Conservation (phyloP, 2,329 filamentous ascomycete species). For the Leptographium wingfieldii region DNA sequence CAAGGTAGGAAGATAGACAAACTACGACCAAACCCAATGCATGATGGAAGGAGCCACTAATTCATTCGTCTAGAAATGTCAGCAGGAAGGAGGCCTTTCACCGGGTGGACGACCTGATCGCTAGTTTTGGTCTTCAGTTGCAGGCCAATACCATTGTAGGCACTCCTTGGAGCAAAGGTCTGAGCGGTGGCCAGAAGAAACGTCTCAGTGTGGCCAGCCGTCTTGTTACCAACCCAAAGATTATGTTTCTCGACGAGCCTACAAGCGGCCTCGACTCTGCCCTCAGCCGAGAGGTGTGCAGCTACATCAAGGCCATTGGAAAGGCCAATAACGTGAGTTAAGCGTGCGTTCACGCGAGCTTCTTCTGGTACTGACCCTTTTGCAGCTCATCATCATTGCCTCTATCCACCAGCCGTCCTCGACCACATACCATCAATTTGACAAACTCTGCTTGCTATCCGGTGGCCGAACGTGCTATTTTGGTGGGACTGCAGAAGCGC, state of each 20-base stretch:
- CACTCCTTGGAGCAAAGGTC: conserved; percentile 70
- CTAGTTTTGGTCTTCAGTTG: conserved; percentile 57
- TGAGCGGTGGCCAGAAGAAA: conserved; percentile 76
- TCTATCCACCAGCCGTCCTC: conserved; percentile 82
- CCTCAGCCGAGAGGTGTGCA: conserved; percentile 64
- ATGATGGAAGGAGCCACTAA: conserved; percentile 5
- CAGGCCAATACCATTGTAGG: conserved; percentile 63
- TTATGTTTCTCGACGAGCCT: conserved; percentile 73
- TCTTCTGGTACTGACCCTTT: not conserved
- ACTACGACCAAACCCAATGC: too few relatives aligned
- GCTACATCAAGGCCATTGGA: conserved; percentile 55
- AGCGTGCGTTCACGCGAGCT: not conserved
- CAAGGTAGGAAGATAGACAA: conserved; percentile 25
- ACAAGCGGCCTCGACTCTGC: conserved; percentile 74
- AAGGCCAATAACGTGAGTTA: conserved; percentile 47
- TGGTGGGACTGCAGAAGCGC: conserved; percentile 45
- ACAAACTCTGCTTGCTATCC: conserved; percentile 65
- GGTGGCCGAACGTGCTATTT: conserved; percentile 61
- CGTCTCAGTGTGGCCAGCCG: conserved; percentile 69
- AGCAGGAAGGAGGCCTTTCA: conserved; percentile 41
- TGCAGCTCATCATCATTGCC: conserved; percentile 60
- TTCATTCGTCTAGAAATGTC: conserved; percentile 16
- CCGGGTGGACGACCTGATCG: conserved; percentile 54
- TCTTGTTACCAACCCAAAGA: conserved; percentile 67
- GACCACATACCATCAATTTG: conserved; percentile 66